Conservation (phyloP, 495 filamentous ascomycete species). For the Apodospora peruviana region DNA sequence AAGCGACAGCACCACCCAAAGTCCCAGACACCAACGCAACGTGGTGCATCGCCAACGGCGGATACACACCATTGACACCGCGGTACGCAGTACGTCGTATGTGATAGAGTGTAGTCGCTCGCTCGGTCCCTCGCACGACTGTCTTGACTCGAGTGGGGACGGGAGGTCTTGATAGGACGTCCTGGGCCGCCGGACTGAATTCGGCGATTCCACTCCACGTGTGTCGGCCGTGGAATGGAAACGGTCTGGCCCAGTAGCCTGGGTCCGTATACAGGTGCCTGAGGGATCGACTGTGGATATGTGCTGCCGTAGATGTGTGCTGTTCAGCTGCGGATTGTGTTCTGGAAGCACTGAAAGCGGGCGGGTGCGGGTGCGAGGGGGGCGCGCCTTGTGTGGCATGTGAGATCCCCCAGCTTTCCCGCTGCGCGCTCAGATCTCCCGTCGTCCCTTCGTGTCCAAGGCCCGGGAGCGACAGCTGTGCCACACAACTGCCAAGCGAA, state of each 20-base stretch:
- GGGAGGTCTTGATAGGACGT: neutral
- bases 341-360: too few relatives aligned
- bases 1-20: too few relatives aligned
- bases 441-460: neutral
- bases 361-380: too few relatives aligned
- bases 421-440: neutral
- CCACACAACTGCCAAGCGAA: neutral
- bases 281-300: too few relatives aligned
- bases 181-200: neutral
- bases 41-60: too few relatives aligned
- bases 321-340: too few relatives aligned
- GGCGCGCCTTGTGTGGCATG: neutral
- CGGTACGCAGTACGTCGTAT: neutral
- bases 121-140: neutral
- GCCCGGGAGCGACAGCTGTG: neutral
- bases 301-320: too few relatives aligned
- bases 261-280: too few relatives aligned
- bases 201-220: neutral
- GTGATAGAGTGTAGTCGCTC: neutral
- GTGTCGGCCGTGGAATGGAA: neutral
- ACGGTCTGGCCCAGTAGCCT: neutral
- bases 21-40: neutral
- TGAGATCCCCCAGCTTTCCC: neutral
- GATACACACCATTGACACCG: too few relatives aligned
- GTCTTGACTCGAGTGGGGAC: neutral